A percentile compares a stretch with the other conserved stretches of the same genome.
These are phyloP conservation scores for Lotus japonicus DNA, from an alignment of 306 rosid genomes.

Conservation along the genomic window DNA sequence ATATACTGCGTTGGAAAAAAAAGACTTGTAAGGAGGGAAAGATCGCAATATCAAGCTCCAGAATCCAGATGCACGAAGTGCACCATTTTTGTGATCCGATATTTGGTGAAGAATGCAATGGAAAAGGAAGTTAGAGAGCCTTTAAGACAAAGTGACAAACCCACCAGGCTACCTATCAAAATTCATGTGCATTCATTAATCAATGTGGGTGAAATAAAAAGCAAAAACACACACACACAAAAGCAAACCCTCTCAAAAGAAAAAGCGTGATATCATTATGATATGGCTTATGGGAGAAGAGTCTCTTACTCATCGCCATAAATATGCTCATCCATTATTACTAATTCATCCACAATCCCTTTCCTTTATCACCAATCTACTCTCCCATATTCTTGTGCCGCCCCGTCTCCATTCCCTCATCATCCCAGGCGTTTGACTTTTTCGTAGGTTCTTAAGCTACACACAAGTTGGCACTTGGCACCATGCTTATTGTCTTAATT, in stretches of 20 bases:
- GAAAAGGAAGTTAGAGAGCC: conserved; percentile 31
- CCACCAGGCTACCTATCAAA: conserved; percentile 46
- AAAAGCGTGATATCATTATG: conserved; percentile 19
- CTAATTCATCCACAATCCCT: neutral
- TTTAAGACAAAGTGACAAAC: conserved; percentile 56
- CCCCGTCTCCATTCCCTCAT: neutral
- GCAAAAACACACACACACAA: neutral
- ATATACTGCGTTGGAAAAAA: too few relatives aligned
- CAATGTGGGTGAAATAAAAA: conserved; percentile 11
- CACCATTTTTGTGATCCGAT: neutral
- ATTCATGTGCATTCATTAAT: conserved; percentile 80
- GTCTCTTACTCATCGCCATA: neutral
- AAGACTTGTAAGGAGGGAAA: too few relatives aligned
- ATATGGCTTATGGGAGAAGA: neutral
- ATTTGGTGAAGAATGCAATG: neutral
- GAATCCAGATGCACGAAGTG: neutral
- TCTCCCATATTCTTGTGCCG: neutral
- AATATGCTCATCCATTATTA: neutral
- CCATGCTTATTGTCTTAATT: too few relatives aligned
- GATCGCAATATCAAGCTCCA: neutral
- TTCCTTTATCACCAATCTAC: neutral
- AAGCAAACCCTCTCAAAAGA: conserved; percentile 31
- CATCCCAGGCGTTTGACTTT: too few relatives aligned
- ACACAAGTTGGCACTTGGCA: too few relatives aligned
- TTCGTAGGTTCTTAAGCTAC: too few relatives aligned